Conservation (phyloP, 352 stramenopile species). For the Pythium dissimile region DNA sequence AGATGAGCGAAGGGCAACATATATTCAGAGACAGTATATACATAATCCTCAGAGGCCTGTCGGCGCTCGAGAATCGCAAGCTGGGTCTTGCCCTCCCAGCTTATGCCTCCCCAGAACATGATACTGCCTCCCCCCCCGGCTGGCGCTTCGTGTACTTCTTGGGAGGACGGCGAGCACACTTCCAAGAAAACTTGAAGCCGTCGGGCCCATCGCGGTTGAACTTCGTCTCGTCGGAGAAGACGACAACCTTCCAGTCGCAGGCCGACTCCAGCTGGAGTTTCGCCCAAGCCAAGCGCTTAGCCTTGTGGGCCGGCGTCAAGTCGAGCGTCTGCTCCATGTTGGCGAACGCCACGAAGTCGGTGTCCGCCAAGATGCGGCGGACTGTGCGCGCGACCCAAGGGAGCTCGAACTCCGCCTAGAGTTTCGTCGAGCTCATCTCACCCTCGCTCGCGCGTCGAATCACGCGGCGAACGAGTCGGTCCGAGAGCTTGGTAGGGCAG, state of each 20-base stretch:
- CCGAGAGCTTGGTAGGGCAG: too few relatives aligned
- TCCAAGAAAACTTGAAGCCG: slow-evolving; percentile 30
- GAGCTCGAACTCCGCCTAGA: too few relatives aligned
- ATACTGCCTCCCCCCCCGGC: neutral
- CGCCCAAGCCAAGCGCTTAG: too few relatives aligned
- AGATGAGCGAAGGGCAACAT: slow-evolving; percentile 10
- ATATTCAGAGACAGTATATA: slow-evolving; percentile 9
- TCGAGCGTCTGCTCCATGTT: too few relatives aligned
- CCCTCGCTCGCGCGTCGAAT: too few relatives aligned
- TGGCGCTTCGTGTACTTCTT: neutral
- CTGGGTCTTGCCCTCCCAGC: neutral
- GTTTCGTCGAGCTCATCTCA: too few relatives aligned
- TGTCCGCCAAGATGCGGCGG: too few relatives aligned
- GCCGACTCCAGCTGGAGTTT: slow-evolving; percentile 3
- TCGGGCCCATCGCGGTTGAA: slow-evolving; percentile 39
- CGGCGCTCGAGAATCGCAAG: neutral
- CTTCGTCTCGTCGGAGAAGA: slow-evolving; percentile 44
- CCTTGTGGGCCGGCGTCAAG: too few relatives aligned
- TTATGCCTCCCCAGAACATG: slow-evolving; percentile 17
- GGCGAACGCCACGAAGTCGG: too few relatives aligned
- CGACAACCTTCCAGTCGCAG: slow-evolving; percentile 26
- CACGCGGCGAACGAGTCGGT: too few relatives aligned
- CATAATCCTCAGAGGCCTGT: slow-evolving; percentile 5
- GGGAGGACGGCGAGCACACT: neutral
- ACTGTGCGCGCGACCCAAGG: too few relatives aligned